Evolutionary conservation across 768 basidiomycete genomes (phyloP).

Genomic region (Lactarius hengduanensis): DNA sequence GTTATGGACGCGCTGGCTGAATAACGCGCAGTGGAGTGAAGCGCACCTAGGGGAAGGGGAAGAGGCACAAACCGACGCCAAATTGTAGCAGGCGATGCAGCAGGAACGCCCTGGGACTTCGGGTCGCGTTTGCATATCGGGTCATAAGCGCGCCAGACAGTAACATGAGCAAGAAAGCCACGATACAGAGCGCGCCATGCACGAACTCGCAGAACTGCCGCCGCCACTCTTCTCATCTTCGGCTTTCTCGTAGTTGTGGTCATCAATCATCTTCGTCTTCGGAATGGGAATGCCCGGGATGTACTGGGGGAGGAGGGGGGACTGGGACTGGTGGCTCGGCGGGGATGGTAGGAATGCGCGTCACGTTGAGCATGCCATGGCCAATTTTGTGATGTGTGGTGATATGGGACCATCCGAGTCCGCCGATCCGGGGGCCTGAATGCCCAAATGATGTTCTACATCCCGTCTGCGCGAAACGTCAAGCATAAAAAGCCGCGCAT

Average conservation of each 20-base stretch:
- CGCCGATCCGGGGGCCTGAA: constrained; percentile 31
- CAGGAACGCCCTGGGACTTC: constrained; percentile 45
- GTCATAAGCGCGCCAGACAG: too few species aligned
- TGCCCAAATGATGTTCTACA: too few species aligned
- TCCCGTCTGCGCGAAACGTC: constrained; percentile 33
- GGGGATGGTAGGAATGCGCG: neutral
- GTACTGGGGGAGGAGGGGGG: neutral
- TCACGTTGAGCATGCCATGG: constrained; percentile 35
- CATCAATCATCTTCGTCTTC: neutral
- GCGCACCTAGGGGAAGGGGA: neutral
- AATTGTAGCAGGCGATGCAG: constrained; percentile 44
- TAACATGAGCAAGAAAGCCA: constrained; percentile 48
- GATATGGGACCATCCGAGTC: constrained; percentile 45
- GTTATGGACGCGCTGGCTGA: constrained; percentile 13
- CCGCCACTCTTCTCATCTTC: neutral
- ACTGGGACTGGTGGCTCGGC: neutral
- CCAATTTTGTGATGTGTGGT: constrained; percentile 48
- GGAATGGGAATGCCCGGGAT: neutral
- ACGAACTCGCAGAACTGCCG: constrained; percentile 39
- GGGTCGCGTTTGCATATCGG: constrained; percentile 26
- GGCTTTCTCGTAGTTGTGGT: neutral
- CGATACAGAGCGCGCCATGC: constrained; percentile 52
- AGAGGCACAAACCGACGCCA: constrained; percentile 6
- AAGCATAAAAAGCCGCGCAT: too few species aligned
- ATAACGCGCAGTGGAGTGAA: neutral